A percentile compares a stretch with the other conserved stretches of the same genome.
These are phyloP conservation scores for Heliamphora pulchella DNA, from an alignment of 179 eudicot species.

Conservation along the genomic window DNA sequence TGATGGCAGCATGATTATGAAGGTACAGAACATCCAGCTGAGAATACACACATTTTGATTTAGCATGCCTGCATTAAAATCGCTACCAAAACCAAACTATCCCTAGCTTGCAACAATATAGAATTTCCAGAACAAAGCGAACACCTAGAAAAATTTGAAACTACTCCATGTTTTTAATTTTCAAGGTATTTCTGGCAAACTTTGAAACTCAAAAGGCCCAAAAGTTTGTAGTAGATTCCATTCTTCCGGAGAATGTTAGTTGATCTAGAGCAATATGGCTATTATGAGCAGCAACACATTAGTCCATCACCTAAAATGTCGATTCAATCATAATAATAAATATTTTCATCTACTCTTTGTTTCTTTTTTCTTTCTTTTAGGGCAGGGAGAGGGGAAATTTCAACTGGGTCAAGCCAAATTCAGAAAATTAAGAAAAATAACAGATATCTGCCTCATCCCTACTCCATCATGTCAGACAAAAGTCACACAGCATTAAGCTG, in stretches of 20 bases:
- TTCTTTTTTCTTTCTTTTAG: no score
- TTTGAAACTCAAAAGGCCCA: neutral
- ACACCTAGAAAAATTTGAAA: neutral
- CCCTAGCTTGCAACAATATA: neutral
- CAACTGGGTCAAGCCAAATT: neutral
- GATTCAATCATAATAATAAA: neutral
- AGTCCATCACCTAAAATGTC: no score
- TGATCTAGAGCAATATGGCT: neutral
- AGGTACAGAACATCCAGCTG: constrained; percentile 82
- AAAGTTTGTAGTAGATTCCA: neutral
- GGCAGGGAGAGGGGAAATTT: no score
- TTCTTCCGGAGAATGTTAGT: neutral
- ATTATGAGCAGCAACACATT: neutral
- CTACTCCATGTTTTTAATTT: neutral
- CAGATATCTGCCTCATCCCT: no score
- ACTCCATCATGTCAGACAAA: no score
- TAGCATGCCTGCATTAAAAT: neutral
- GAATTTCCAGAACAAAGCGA: neutral
- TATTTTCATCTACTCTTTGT: no score
- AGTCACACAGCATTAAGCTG: no score
- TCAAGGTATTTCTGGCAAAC: neutral
- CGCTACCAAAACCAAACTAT: neutral
- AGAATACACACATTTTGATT: constrained; percentile 15
- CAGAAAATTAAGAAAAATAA: neutral
- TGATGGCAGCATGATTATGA: constrained; percentile 59